These are phyloP conservation scores for Cladophialophora bantiana DNA, from an alignment of 2,329 filamentous ascomycete genomes.

Conservation along the genomic window DNA sequence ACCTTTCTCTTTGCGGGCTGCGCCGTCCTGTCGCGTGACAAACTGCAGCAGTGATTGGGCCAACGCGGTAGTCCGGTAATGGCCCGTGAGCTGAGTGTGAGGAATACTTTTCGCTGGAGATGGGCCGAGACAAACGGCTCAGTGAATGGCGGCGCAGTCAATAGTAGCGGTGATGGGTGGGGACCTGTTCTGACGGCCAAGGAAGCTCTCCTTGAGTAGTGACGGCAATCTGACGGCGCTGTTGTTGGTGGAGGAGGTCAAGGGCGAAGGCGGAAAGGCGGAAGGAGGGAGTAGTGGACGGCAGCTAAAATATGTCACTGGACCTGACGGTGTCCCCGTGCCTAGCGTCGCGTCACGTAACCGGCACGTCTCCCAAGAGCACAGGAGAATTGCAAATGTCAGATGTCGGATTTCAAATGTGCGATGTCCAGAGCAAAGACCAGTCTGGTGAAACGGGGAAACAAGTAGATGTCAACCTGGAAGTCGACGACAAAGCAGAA, in stretches of 20 bases:
- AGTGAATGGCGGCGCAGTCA: conserved; percentile 1
- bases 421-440: background rate
- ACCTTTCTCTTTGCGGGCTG: background rate
- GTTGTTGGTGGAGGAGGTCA: conserved; percentile 20
- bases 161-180: conserved; percentile 17
- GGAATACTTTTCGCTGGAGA: conserved; percentile 2
- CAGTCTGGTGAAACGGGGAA: conserved; percentile 2
- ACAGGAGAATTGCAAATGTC: conserved; percentile 19
- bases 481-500: conserved; percentile 21
- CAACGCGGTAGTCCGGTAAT: background rate
- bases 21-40: conserved; percentile 21
- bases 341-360: conserved; percentile 6
- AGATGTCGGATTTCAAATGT: conserved; percentile 25
- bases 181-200: conserved; percentile 1
- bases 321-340: conserved; percentile 14
- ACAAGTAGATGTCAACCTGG: conserved; percentile 5
- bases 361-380: conserved; percentile 10
- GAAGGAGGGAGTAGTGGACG: conserved; percentile 19
- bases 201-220: background rate
- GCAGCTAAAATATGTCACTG: conserved; percentile 23
- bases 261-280: conserved; percentile 12
- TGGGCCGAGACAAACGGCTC: conserved; percentile 13
- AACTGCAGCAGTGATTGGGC: conserved; percentile 9
- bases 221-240: conserved; percentile 13
- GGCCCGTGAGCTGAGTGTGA: conserved; percentile 21